Conservation (phyloP, 164 flowering plant species). For the Berberis vulgaris region DNA sequence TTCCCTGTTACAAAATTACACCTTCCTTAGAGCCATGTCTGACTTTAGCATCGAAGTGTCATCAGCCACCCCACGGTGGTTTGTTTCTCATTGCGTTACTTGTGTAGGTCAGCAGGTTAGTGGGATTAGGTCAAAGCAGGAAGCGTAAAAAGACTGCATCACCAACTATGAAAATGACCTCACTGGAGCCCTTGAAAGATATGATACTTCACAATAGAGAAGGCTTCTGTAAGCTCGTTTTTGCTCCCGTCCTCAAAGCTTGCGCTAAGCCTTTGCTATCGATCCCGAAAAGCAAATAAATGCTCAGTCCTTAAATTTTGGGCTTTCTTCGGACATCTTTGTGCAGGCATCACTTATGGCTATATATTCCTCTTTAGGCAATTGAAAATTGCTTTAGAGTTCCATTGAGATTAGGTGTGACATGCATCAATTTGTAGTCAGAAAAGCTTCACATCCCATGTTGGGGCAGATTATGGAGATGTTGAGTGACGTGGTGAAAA, state of each 20-base stretch:
- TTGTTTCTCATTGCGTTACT: too few species aligned
- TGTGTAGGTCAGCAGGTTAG: too few species aligned
- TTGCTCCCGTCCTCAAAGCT: slow-evolving; percentile 19
- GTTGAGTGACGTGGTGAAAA: slow-evolving; percentile 15
- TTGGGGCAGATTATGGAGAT: slow-evolving; percentile 11
- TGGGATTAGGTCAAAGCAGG: too few species aligned
- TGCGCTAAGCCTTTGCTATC: slow-evolving; percentile 14
- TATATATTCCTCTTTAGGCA: slow-evolving; percentile 10
- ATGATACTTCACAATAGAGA: slow-evolving; percentile 1
- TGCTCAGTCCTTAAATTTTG: slow-evolving; percentile 10
- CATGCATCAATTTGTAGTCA: slow-evolving; percentile 18
- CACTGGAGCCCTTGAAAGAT: slow-evolving; percentile 6
- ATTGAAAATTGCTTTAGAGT: slow-evolving; percentile 7
- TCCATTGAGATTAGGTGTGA: slow-evolving; percentile 11
- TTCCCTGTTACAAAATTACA: too few species aligned
- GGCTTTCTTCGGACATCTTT: slow-evolving; percentile 6
- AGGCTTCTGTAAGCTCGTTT: slow-evolving; percentile 7
- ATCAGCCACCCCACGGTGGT: too few species aligned
- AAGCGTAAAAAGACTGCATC: too few species aligned
- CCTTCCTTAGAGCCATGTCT: too few species aligned
- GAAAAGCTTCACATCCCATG: slow-evolving; percentile 15
- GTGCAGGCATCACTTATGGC: slow-evolving; percentile 9
- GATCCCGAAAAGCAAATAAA: slow-evolving; percentile 14
- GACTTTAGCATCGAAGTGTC: too few species aligned
- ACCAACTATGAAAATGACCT: neutral